Percentiles rank a stretch among this genome's conserved stretches.
Evolutionary conservation across 257 asterid genomes (phyloP).

Genomic region (Solanum virginianum): DNA sequence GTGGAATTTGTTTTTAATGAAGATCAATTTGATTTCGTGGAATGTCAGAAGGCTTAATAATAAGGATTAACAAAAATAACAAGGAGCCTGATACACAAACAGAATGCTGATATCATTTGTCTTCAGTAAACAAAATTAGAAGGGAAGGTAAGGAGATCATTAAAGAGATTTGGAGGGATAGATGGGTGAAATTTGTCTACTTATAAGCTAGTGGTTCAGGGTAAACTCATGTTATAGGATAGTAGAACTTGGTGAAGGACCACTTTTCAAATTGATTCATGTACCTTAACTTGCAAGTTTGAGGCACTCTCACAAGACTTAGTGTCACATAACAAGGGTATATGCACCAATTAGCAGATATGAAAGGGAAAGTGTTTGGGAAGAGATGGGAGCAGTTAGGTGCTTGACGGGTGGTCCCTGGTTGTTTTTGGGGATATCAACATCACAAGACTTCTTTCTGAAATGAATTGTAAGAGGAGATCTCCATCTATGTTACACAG

Average conservation of each 20-base stretch:
- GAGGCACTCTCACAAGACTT: not conserved
- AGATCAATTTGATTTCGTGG: not conserved
- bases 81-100: not conserved
- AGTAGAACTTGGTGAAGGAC: not conserved
- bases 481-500: not conserved
- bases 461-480: not conserved
- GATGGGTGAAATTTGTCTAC: not conserved
- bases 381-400: not conserved
- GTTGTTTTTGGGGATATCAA: not conserved
- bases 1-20: not conserved
- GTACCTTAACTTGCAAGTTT: not conserved
- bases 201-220: not conserved
- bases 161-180: not conserved
- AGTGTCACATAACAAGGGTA: not conserved
- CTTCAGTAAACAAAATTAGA: not conserved
- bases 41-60: not conserved
- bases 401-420: not conserved
- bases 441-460: not conserved
- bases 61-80: not conserved
- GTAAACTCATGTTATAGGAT: not conserved
- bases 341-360: not conserved
- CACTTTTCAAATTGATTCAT: not conserved
- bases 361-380: not conserved
- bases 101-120: not conserved
- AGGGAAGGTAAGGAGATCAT: not conserved